A percentile compares a stretch with the other conserved stretches of the same genome.
phyloP scores from a whole-genome alignment of 2,329 filamentous ascomycete species.

The Claviceps sp. region DNA sequence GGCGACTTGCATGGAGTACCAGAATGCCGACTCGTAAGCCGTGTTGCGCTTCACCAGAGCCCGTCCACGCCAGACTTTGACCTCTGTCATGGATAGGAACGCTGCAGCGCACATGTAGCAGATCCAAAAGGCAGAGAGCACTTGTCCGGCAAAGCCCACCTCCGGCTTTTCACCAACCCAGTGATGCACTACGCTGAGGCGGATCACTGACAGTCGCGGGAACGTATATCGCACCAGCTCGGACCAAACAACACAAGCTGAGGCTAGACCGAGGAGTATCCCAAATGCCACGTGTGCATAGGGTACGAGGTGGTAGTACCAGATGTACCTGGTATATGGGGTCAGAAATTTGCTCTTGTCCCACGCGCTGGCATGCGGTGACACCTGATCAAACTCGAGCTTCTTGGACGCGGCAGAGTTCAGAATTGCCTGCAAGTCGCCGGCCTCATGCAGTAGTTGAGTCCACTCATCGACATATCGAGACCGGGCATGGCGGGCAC shows the following conservation, averaged over 20 bases:
- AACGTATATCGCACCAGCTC: constrained; percentile 78
- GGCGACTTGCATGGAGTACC: constrained; percentile 89
- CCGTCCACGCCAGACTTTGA: constrained; percentile 94
- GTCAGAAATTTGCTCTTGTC: constrained; percentile 51
- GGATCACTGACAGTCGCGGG: constrained; percentile 59
- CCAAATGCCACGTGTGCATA: constrained; percentile 51
- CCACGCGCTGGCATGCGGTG: constrained; percentile 40
- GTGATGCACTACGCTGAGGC: constrained; percentile 59
- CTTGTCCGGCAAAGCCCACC: constrained; percentile 75
- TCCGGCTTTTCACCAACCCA: constrained; percentile 57
- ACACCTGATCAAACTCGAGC: constrained; percentile 57
- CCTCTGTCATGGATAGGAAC: constrained; percentile 74
- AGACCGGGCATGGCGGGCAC: constrained; percentile 70
- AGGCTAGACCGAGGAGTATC: constrained; percentile 58
- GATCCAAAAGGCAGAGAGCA: constrained; percentile 77
- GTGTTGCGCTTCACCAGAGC: constrained; percentile 85
- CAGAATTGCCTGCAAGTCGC: constrained; percentile 65
- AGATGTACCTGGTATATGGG: constrained; percentile 68
- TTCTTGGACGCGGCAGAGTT: constrained; percentile 71
- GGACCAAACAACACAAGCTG: constrained; percentile 79
- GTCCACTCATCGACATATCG: constrained; percentile 83
- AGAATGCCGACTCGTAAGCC: constrained; percentile 83
- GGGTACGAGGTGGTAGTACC: constrained; percentile 64
- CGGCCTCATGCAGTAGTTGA: constrained; percentile 58
- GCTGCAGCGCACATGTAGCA: constrained; percentile 92